A percentile compares a stretch with the other conserved stretches of the same genome.
phyloP scores from a whole-genome alignment of 495 filamentous ascomycete genomes.

The Aspergillus saccharolyticus region DNA sequence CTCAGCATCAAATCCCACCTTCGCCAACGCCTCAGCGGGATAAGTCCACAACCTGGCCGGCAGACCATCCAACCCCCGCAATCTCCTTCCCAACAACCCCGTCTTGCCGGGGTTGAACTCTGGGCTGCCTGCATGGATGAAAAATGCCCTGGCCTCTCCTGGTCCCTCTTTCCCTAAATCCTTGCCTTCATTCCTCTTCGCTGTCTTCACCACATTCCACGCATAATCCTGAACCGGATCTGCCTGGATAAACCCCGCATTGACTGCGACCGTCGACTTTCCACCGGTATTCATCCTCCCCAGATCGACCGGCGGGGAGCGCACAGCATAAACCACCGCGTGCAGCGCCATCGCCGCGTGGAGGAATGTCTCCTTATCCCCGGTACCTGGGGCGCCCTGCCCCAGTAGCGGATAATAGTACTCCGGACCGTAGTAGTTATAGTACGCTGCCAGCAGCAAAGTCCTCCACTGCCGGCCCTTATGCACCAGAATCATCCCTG shows the following conservation, averaged over 20 bases:
- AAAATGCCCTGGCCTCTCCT: too few relatives aligned
- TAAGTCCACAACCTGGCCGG: conserved; percentile 10
- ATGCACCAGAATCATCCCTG: conserved; percentile 47
- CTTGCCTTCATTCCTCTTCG: too few relatives aligned
- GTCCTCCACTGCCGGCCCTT: conserved; percentile 41
- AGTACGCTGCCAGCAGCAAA: conserved; percentile 49
- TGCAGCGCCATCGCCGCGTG: conserved; percentile 42
- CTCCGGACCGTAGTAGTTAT: conserved; percentile 49
- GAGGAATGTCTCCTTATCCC: conserved; percentile 56
- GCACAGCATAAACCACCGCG: conserved; percentile 37
- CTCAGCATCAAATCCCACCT: conserved; percentile 11
- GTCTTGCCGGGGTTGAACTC: conserved; percentile 37
- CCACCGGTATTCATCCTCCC: conserved; percentile 8
- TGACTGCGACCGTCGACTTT: conserved; percentile 17
- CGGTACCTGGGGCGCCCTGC: conserved; percentile 45
- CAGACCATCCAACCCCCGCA: conserved; percentile 3
- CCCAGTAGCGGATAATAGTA: conserved; percentile 49
- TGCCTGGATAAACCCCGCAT: conserved; percentile 25
- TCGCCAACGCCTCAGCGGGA: conserved; percentile 6
- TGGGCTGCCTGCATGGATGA: conserved; percentile 39
- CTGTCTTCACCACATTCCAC: too few relatives aligned
- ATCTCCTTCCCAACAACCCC: conserved; percentile 9
- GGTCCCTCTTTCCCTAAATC: too few relatives aligned
- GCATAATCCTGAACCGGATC: conserved; percentile 31
- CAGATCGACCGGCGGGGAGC: conserved; percentile 20